A percentile compares a stretch with the other conserved stretches of the same genome.
Evolutionary conservation across 805 yeast species (phyloP).

Genomic region (Candida palmyrensis): DNA sequence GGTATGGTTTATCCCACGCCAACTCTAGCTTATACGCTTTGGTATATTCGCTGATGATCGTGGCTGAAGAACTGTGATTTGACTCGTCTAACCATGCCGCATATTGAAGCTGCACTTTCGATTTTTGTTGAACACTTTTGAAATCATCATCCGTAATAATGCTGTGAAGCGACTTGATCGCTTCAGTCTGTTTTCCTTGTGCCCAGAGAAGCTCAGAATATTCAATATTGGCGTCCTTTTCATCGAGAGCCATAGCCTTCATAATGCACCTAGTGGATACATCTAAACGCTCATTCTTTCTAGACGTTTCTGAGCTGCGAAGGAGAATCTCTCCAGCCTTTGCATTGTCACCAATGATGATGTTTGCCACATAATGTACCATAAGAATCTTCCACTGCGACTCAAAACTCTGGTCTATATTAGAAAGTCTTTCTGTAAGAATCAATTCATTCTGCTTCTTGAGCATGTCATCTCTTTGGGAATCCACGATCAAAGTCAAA

Average conservation of each 20-base stretch:
- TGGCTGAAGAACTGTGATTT: conserved; percentile 72
- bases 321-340: conserved; percentile 48
- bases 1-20: conserved; percentile 75
- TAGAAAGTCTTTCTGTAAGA: conserved; percentile 23
- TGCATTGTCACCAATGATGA: conserved; percentile 21
- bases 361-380: conserved; percentile 46
- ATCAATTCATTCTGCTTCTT: conserved; percentile 12
- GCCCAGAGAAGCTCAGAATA: conserved; percentile 83
- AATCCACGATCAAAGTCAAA: conserved; percentile 17
- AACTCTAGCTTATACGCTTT: conserved; percentile 51
- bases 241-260: conserved; percentile 45
- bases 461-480: conserved; percentile 8
- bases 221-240: conserved; percentile 57
- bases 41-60: conserved; percentile 64
- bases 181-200: conserved; percentile 82
- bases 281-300: conserved; percentile 65
- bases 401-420: conserved; percentile 44
- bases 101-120: conserved; percentile 63
- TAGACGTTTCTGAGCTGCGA: conserved; percentile 55
- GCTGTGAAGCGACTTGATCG: conserved; percentile 58
- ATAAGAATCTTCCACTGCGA: conserved; percentile 57
- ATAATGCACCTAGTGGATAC: conserved; percentile 66
- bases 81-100: conserved; percentile 87
- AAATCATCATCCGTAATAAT: conserved; percentile 22
- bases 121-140: conserved; percentile 14